Conservation (phyloP, 345 rosid species). For the Rubroshorea leprosula region DNA sequence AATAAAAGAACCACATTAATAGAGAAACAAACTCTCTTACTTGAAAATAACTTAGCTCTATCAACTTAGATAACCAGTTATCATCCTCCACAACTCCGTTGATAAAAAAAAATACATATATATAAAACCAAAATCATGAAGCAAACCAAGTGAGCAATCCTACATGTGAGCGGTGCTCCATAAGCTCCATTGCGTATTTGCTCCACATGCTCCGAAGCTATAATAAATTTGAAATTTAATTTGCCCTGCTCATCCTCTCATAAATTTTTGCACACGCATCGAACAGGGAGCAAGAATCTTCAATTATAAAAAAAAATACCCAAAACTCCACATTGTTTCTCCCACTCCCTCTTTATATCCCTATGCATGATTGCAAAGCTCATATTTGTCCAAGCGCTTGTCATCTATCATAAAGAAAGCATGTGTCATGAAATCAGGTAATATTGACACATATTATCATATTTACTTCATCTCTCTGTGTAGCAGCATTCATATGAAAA, state of each 20-base stretch:
- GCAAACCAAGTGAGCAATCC: slow-evolving; percentile 96
- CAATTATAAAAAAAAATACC: slow-evolving; percentile 46
- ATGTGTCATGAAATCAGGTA: slow-evolving; percentile 77
- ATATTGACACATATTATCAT: slow-evolving; percentile 43
- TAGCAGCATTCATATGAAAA: background rate
- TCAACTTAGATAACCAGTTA: slow-evolving; percentile 23
- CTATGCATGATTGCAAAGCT: slow-evolving; percentile 94
- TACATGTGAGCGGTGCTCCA: slow-evolving; percentile 85
- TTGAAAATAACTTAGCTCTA: slow-evolving; percentile 19
- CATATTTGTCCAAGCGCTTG: slow-evolving; percentile 89
- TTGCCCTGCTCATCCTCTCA: slow-evolving; percentile 57
- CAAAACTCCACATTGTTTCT: slow-evolving; percentile 72
- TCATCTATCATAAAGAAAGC: slow-evolving; percentile 95
- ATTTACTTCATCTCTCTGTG: slow-evolving; percentile 57
- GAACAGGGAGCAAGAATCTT: slow-evolving; percentile 72
- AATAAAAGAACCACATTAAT: slow-evolving; percentile 20
- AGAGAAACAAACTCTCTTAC: slow-evolving; percentile 13
- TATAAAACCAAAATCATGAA: slow-evolving; percentile 47
- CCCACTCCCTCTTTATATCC: slow-evolving; percentile 89
- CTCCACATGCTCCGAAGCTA: slow-evolving; percentile 93
- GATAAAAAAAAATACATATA: slow-evolving; percentile 25
- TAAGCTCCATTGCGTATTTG: slow-evolving; percentile 79
- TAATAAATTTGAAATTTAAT: slow-evolving; percentile 48
- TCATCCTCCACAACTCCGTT: slow-evolving; percentile 30
- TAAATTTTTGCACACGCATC: slow-evolving; percentile 48